Percentiles rank a stretch among this genome's conserved stretches.
Evolutionary conservation across 805 yeast species (phyloP).

Genomic region (Starmerella scarabaei): DNA sequence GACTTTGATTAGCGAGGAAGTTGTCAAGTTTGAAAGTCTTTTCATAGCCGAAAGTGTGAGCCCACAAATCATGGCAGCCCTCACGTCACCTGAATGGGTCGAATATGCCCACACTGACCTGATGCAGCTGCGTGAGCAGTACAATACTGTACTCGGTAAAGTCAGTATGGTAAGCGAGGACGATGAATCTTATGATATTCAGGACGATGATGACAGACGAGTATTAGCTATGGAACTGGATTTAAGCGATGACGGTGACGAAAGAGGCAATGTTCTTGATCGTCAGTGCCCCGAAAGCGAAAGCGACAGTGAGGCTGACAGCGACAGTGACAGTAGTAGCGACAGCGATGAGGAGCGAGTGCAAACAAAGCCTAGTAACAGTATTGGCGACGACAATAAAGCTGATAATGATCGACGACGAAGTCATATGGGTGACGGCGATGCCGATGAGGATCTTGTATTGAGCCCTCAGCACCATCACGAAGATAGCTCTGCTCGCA

Average conservation of each 20-base stretch:
- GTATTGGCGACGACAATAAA: conserved; percentile 13
- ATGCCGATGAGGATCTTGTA: conserved; percentile 24
- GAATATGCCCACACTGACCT: conserved; percentile 70
- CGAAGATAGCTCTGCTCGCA: conserved; percentile 1
- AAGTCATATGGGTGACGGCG: conserved; percentile 19
- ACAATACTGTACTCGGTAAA: conserved; percentile 79
- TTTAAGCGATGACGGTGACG: conserved; percentile 23
- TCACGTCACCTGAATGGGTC: conserved; percentile 51
- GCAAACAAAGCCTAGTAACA: conserved; percentile 16
- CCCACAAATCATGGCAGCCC: conserved; percentile 38
- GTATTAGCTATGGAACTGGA: conserved; percentile 14
- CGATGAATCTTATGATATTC: conserved; percentile 21
- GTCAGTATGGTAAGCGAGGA: conserved; percentile 31
- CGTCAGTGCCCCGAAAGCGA: conserved; percentile 8
- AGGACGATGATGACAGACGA: conserved; percentile 23
- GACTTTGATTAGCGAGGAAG: conserved; percentile 86
- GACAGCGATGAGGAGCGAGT: conserved; percentile 20
- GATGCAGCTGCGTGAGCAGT: conserved; percentile 82
- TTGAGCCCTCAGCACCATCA: conserved; percentile 24
- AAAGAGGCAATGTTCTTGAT: not conserved
- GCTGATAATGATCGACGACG: conserved; percentile 7
- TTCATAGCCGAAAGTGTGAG: conserved; percentile 50
- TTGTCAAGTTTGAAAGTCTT: conserved; percentile 66
- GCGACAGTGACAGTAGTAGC: conserved; percentile 22
- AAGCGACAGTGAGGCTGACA: conserved; percentile 21